Percentiles rank a stretch among this genome's conserved stretches.
Conservation (phyloP, 345 rosid species). For the Boechera divaricarpa region DNA sequence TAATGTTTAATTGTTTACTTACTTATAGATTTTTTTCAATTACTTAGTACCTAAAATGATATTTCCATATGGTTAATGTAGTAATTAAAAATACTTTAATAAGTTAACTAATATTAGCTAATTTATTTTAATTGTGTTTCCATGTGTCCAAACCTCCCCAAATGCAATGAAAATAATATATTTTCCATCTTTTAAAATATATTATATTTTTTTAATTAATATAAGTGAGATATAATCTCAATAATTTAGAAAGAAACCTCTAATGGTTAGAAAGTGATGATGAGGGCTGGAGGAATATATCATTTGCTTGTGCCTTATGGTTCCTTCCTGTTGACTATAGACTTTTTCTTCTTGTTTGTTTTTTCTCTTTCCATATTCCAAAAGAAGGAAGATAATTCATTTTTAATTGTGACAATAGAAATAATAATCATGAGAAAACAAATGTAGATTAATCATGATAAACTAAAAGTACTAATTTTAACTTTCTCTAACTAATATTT, state of each 20-base stretch:
- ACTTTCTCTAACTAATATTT: too few species aligned
- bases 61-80: background rate
- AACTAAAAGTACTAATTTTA: too few species aligned
- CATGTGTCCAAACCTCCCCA: constrained; percentile 29
- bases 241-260: constrained; percentile 24
- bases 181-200: background rate
- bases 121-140: background rate
- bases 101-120: constrained; percentile 8
- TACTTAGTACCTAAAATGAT: constrained; percentile 3
- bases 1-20: background rate
- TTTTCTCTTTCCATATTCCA: constrained; percentile 29
- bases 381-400: constrained; percentile 15
- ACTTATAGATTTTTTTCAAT: constrained; percentile 3
- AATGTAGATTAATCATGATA: background rate
- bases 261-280: constrained; percentile 45
- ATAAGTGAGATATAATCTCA: background rate
- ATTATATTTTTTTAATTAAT: background rate
- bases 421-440: background rate
- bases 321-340: constrained; percentile 47
- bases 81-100: background rate
- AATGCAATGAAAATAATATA: background rate
- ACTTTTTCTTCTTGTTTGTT: constrained; percentile 38
- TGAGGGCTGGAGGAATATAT: constrained; percentile 45
- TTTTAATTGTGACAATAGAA: background rate
- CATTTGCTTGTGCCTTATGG: constrained; percentile 45